A percentile compares a stretch with the other conserved stretches of the same genome.
Evolutionary conservation across 2,329 filamentous ascomycete species (phyloP).

Genomic region (Leptographium procerum): DNA sequence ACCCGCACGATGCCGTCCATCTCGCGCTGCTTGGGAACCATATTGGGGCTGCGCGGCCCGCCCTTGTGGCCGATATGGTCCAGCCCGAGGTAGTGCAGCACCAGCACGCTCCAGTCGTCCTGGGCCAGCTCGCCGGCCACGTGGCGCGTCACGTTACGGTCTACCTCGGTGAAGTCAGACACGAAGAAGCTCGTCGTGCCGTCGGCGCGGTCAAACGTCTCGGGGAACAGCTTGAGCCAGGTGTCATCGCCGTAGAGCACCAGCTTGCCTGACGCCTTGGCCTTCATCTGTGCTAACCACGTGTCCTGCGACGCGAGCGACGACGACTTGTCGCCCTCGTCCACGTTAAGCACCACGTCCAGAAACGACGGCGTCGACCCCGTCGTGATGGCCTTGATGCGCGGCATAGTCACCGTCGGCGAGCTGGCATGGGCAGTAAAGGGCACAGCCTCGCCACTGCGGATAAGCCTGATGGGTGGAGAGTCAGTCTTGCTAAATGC

Average conservation of each 20-base stretch:
- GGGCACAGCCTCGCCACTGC: constrained; percentile 70
- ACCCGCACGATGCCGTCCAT: constrained; percentile 44
- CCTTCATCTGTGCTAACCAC: constrained; percentile 88
- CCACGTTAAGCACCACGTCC: constrained; percentile 91
- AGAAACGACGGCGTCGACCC: constrained; percentile 97
- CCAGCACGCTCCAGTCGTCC: constrained; percentile 82
- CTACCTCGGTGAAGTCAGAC: constrained; percentile 94
- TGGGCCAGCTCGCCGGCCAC: constrained; percentile 63
- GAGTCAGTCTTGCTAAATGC: background rate
- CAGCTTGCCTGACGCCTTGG: constrained; percentile 58
- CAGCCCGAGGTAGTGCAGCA: constrained; percentile 88
- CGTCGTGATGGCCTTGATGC: constrained; percentile 93
- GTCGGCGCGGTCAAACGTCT: constrained; percentile 74
- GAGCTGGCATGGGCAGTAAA: constrained; percentile 96
- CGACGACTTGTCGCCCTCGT: constrained; percentile 85
- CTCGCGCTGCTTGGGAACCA: constrained; percentile 85
- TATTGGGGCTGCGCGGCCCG: constrained; percentile 72
- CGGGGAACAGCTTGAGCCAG: constrained; percentile 93
- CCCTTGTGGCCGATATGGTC: constrained; percentile 98
- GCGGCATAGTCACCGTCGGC: constrained; percentile 95
- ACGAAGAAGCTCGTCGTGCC: constrained; percentile 98
- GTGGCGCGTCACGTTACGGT: constrained; percentile 93
- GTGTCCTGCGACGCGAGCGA: constrained; percentile 83
- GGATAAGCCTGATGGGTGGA: constrained; percentile 60
- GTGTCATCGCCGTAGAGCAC: constrained; percentile 97